These are phyloP conservation scores for Phytophthora pseudosyringae DNA, from an alignment of 352 stramenopile species.

Conservation along the genomic window DNA sequence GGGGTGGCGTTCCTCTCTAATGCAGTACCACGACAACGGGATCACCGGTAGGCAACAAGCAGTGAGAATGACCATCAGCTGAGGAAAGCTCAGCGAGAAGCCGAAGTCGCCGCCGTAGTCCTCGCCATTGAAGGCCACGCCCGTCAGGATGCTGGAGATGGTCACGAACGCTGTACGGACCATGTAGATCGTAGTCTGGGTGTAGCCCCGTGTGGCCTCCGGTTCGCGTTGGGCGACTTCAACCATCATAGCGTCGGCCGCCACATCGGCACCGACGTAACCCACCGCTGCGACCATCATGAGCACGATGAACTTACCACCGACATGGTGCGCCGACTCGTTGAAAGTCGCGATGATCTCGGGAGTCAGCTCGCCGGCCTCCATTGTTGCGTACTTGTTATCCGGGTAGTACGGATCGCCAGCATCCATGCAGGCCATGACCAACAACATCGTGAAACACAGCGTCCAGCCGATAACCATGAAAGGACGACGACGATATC, in stretches of 20 bases:
- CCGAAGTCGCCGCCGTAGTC: slow-evolving; percentile 55
- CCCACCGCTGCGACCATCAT: slow-evolving; percentile 55
- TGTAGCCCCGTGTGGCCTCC: slow-evolving; percentile 31
- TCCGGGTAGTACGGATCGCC: slow-evolving; percentile 54
- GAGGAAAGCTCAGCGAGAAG: slow-evolving; percentile 48
- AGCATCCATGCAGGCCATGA: slow-evolving; percentile 43
- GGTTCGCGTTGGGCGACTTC: slow-evolving; percentile 43
- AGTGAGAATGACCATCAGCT: slow-evolving; percentile 46
- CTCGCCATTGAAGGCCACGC: slow-evolving; percentile 52
- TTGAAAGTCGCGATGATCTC: slow-evolving; percentile 44
- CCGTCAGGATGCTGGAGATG: slow-evolving; percentile 40
- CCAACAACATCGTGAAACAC: slow-evolving; percentile 42
- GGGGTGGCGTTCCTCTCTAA: slow-evolving; percentile 46
- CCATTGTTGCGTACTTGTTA: slow-evolving; percentile 33
- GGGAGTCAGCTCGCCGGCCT: slow-evolving; percentile 16
- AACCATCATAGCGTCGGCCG: slow-evolving; percentile 50
- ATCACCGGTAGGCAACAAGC: slow-evolving; percentile 47
- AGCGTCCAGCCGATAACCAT: slow-evolving; percentile 61
- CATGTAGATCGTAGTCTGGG: slow-evolving; percentile 36
- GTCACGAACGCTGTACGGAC: slow-evolving; percentile 49
- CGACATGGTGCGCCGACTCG: slow-evolving; percentile 28
- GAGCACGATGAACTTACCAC: slow-evolving; percentile 49
- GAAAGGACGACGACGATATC: slow-evolving; percentile 57
- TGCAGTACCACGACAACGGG: slow-evolving; percentile 51
- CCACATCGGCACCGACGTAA: slow-evolving; percentile 50